Conservation (phyloP, 768 basidiomycete species). For the Termitomyces sp. region DNA sequence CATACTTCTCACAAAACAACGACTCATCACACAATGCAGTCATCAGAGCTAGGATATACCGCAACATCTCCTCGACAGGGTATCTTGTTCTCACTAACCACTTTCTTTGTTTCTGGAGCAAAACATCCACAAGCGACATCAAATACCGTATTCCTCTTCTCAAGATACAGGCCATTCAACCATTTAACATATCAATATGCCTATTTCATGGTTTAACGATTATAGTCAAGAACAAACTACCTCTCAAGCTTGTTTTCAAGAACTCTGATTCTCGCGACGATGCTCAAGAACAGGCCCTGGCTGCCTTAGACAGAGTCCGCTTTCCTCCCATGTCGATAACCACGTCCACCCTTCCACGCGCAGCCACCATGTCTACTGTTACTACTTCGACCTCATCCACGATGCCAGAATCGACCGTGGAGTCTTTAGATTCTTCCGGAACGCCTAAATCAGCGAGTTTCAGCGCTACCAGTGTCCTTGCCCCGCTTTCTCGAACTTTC, state of each 20-base stretch:
- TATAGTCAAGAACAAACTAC: slow-evolving; percentile 41
- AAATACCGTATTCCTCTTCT: slow-evolving; percentile 41
- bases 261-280: slow-evolving; percentile 38
- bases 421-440: background rate
- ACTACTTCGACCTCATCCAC: background rate
- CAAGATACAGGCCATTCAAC: slow-evolving; percentile 36
- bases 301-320: slow-evolving; percentile 9
- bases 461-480: slow-evolving; percentile 36
- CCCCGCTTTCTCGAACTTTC: slow-evolving; percentile 41
- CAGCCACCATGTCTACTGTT: background rate
- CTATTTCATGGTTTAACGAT: slow-evolving; percentile 38
- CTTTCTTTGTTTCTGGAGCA: slow-evolving; percentile 46
- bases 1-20: background rate
- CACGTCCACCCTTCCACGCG: slow-evolving; percentile 1
- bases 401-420: background rate
- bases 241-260: slow-evolving; percentile 50
- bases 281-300: slow-evolving; percentile 34
- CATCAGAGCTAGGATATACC: slow-evolving; percentile 30
- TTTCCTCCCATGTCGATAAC: slow-evolving; percentile 11
- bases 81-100: slow-evolving; percentile 38
- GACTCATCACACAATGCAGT: slow-evolving; percentile 23
- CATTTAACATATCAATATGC: slow-evolving; percentile 25
- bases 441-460: slow-evolving; percentile 12
- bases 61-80: slow-evolving; percentile 34
- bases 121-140: slow-evolving; percentile 33